Percentiles rank a stretch among this genome's conserved stretches.
Conservation (phyloP, 345 rosid genomes). For the Brassica carinata region DNA sequence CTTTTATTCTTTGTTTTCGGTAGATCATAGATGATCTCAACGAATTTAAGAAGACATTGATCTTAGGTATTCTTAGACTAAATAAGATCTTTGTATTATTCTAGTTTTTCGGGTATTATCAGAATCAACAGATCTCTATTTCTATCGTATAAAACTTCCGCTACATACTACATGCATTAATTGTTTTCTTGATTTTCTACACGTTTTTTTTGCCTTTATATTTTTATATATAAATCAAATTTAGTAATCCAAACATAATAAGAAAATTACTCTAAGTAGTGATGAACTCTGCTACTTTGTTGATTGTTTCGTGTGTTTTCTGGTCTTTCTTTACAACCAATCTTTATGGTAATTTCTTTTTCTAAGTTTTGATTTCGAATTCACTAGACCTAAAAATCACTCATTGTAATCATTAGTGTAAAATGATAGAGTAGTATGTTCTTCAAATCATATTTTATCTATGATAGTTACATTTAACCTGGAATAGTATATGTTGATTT, state of each 20-base stretch:
- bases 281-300: constrained; percentile 18
- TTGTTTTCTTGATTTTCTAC: not conserved
- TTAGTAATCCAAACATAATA: not conserved
- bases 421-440: not conserved
- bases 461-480: not conserved
- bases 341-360: not conserved
- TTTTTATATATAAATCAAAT: constrained; percentile 1
- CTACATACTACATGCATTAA: not conserved
- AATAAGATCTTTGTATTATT: too few relatives aligned
- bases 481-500: not conserved
- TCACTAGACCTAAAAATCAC: not conserved
- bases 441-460: not conserved
- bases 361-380: not conserved
- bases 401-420: not conserved
- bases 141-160: too few relatives aligned
- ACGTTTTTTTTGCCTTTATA: not conserved
- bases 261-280: not conserved
- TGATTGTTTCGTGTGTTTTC: constrained; percentile 16
- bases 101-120: too few relatives aligned
- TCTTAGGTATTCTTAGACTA: too few relatives aligned
- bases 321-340: constrained; percentile 8
- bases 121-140: too few relatives aligned
- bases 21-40: too few relatives aligned
- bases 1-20: too few relatives aligned
- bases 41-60: too few relatives aligned